Conservation (phyloP, 2,329 filamentous ascomycete genomes). For the Botryotinia calthae region DNA sequence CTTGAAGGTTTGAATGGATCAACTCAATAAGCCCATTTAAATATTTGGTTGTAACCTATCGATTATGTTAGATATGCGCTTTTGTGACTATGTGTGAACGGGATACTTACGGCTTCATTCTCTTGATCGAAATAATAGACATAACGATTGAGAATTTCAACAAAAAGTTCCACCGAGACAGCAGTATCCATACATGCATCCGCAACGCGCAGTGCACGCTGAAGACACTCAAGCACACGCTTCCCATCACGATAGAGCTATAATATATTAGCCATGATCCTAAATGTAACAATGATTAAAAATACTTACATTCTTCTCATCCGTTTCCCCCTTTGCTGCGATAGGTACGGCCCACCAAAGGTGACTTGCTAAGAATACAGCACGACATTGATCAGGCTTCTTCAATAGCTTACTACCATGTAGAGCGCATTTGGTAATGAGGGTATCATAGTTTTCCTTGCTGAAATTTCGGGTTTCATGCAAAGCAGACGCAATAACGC, state of each 20-base stretch:
- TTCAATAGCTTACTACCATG: slow-evolving; percentile 96
- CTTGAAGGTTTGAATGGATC: slow-evolving; percentile 92
- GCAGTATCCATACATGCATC: slow-evolving; percentile 99
- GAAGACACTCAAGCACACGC: slow-evolving; percentile 91
- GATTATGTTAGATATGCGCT: neutral
- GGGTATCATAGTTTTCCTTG: slow-evolving; percentile 96
- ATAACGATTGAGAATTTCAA: slow-evolving; percentile 96
- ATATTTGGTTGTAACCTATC: slow-evolving; percentile 86
- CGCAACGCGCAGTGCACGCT: slow-evolving; percentile 90
- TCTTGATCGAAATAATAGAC: slow-evolving; percentile 99
- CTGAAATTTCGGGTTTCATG: slow-evolving; percentile 88
- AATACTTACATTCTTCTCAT: slow-evolving; percentile 71
- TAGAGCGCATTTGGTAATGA: slow-evolving; percentile 95
- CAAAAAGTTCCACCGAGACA: slow-evolving; percentile 95
- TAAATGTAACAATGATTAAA: slow-evolving; percentile 9
- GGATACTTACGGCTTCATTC: slow-evolving; percentile 77
- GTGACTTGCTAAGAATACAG: slow-evolving; percentile 94
- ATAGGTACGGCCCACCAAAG: slow-evolving; percentile 96
- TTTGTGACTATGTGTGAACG: slow-evolving; percentile 15
- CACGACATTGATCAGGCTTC: slow-evolving; percentile 96
- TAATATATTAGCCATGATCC: slow-evolving; percentile 28
- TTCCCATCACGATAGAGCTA: slow-evolving; percentile 97
- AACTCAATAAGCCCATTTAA: slow-evolving; percentile 97
- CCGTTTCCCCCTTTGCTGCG: slow-evolving; percentile 73
- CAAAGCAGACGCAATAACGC: slow-evolving; percentile 84